These are phyloP conservation scores for Rhizopus stolonifer DNA, from an alignment of 371 early-diverging fungal species.

Conservation along the genomic window DNA sequence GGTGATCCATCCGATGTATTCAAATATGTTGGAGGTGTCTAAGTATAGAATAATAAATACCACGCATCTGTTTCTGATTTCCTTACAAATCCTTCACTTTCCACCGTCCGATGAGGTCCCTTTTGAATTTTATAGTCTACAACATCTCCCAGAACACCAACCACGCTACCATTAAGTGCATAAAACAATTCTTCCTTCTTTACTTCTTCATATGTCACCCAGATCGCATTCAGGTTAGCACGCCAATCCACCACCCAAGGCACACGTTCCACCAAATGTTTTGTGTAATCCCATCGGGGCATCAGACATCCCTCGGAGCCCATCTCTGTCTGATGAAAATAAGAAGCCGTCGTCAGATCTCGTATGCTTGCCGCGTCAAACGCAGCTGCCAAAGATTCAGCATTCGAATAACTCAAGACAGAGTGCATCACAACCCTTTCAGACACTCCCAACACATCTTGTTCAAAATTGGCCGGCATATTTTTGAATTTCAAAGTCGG, in stretches of 20 bases:
- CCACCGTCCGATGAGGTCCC: slow-evolving; percentile 2
- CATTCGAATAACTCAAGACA: background rate
- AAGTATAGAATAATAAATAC: background rate
- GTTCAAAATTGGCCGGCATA: slow-evolving; percentile 37
- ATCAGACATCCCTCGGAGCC: slow-evolving; percentile 3
- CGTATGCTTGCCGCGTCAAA: slow-evolving; percentile 62
- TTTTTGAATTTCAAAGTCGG: slow-evolving; percentile 16
- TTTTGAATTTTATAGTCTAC: slow-evolving; percentile 9
- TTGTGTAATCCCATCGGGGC: slow-evolving; percentile 58
- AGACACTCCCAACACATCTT: slow-evolving; percentile 13
- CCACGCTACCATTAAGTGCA: slow-evolving; percentile 74
- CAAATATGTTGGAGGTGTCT: slow-evolving; percentile 53
- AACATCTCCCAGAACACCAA: slow-evolving; percentile 64
- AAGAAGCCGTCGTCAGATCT: slow-evolving; percentile 48
- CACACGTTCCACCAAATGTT: slow-evolving; percentile 49
- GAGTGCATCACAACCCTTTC: slow-evolving; percentile 5
- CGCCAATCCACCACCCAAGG: slow-evolving; percentile 68
- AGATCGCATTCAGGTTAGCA: slow-evolving; percentile 51
- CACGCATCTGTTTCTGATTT: background rate
- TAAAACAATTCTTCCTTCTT: slow-evolving; percentile 68
- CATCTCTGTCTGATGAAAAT: slow-evolving; percentile 32
- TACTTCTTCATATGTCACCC: slow-evolving; percentile 63
- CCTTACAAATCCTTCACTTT: slow-evolving; percentile 18
- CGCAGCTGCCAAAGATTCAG: slow-evolving; percentile 26
- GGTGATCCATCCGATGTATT: slow-evolving; percentile 52